These are phyloP conservation scores for Thelephora terrestris DNA, from an alignment of 1,284 basidiomycete genomes.

Conservation along the genomic window DNA sequence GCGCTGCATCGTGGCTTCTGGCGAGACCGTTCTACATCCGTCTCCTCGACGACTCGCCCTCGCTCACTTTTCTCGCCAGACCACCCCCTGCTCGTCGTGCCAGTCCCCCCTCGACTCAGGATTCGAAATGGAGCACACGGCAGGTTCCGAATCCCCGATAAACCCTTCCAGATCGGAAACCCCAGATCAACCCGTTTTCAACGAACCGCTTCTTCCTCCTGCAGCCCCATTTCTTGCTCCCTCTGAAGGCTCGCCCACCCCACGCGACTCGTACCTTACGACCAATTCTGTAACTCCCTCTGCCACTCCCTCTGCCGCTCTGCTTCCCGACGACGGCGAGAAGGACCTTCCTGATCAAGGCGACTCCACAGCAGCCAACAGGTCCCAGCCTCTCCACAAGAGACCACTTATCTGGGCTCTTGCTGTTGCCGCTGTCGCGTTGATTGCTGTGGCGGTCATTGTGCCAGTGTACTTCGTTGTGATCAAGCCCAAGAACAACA, in stretches of 20 bases:
- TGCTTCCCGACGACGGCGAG: neutral
- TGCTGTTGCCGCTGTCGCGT: slow-evolving; percentile 9
- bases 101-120: too few species aligned
- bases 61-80: too few species aligned
- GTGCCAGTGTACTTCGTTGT: slow-evolving; percentile 33
- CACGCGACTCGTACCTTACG: neutral
- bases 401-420: slow-evolving; percentile 16
- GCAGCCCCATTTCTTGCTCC: neutral
- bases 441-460: slow-evolving; percentile 24
- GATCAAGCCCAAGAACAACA: slow-evolving; percentile 24
- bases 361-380: neutral
- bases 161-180: too few species aligned
- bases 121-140: too few species aligned
- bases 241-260: neutral
- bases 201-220: neutral
- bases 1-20: too few species aligned
- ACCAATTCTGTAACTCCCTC: too few species aligned
- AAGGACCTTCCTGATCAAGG: neutral
- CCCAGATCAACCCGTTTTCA: too few species aligned
- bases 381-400: slow-evolving; percentile 11
- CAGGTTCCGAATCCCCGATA: too few species aligned
- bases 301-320: neutral
- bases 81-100: too few species aligned
- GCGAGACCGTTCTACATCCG: too few species aligned
- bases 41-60: too few species aligned